phyloP scores from a whole-genome alignment of 139 green algal species.

The Astrephomene gubernaculifera region DNA sequence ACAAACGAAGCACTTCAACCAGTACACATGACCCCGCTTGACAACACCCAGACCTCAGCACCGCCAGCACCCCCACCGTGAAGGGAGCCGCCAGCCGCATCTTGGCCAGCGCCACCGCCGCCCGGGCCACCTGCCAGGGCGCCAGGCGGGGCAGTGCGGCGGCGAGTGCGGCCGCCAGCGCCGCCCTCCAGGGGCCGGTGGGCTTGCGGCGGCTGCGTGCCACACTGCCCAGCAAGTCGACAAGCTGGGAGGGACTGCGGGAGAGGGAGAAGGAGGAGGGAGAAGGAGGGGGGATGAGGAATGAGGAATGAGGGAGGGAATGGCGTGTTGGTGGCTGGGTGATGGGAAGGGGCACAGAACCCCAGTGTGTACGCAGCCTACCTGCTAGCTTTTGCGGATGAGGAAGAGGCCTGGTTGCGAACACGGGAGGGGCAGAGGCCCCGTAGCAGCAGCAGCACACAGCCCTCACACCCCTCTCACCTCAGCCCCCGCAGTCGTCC shows the following conservation, averaged over 20 bases:
- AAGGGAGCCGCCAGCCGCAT: conserved; percentile 4
- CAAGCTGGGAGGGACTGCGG: conserved; percentile 20
- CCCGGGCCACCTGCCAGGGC: conserved; percentile 14
- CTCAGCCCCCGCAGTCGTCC: not conserved
- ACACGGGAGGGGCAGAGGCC: not conserved
- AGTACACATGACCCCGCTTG: not conserved
- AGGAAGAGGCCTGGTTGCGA: not conserved
- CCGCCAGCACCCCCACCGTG: not conserved
- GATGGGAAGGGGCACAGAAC: not conserved
- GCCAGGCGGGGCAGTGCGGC: not conserved
- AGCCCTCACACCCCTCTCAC: not conserved
- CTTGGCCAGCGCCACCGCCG: conserved; percentile 4
- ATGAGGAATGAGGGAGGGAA: not conserved
- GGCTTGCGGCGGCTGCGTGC: not conserved
- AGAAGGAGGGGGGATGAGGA: not conserved
- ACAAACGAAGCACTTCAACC: not conserved
- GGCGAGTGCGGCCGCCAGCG: not conserved
- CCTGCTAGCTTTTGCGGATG: not conserved
- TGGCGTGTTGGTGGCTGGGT: not conserved
- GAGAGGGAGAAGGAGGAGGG: not conserved
- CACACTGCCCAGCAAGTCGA: conserved; percentile 7
- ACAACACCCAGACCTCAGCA: not conserved
- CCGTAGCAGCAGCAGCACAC: not conserved
- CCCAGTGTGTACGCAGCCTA: not conserved
- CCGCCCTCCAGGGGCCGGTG: not conserved